Evolutionary conservation across 108 stramenopile species (phyloP).

Genomic region (Nitzschia sp.): DNA sequence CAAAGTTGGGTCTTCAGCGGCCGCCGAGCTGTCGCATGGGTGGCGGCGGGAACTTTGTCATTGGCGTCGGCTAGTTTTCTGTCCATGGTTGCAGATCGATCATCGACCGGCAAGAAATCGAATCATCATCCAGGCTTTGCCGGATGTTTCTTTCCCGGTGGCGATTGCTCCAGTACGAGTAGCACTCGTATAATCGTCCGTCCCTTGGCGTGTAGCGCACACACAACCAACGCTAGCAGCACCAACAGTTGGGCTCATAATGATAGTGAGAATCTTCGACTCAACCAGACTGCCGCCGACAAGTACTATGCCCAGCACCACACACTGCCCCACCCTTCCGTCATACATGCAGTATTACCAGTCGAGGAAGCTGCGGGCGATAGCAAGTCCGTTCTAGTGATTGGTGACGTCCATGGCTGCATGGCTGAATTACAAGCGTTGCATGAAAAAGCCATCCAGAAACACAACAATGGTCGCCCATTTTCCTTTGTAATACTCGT

Average conservation of each 20-base stretch:
- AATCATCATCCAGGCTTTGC: too few relatives aligned
- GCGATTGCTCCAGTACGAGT: not conserved
- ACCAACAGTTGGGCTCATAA: not conserved
- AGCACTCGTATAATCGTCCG: not conserved
- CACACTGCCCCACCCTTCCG: slow-evolving; percentile 39
- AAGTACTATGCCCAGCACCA: slow-evolving; percentile 42
- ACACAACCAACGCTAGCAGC: not conserved
- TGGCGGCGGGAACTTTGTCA: not conserved
- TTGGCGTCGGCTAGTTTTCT: not conserved
- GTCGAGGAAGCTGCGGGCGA: too few relatives aligned
- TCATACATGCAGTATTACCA: slow-evolving; percentile 17
- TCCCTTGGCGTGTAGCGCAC: not conserved
- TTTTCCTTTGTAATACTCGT: slow-evolving; percentile 77
- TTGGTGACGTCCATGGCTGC: slow-evolving; percentile 91
- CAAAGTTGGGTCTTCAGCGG: not conserved
- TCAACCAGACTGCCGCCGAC: slow-evolving; percentile 45
- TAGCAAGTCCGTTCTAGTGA: slow-evolving; percentile 73
- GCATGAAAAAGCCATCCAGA: slow-evolving; percentile 51
- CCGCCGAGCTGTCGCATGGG: not conserved
- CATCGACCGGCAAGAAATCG: too few relatives aligned
- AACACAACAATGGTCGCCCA: slow-evolving; percentile 34
- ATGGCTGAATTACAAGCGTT: slow-evolving; percentile 61
- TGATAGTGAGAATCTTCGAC: slow-evolving; percentile 1
- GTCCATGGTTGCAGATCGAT: not conserved
- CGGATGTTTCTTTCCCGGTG: too few relatives aligned